A percentile compares a stretch with the other conserved stretches of the same genome.
phyloP scores from a whole-genome alignment of 2,329 filamentous ascomycete genomes.

The Alternaria sp. region DNA sequence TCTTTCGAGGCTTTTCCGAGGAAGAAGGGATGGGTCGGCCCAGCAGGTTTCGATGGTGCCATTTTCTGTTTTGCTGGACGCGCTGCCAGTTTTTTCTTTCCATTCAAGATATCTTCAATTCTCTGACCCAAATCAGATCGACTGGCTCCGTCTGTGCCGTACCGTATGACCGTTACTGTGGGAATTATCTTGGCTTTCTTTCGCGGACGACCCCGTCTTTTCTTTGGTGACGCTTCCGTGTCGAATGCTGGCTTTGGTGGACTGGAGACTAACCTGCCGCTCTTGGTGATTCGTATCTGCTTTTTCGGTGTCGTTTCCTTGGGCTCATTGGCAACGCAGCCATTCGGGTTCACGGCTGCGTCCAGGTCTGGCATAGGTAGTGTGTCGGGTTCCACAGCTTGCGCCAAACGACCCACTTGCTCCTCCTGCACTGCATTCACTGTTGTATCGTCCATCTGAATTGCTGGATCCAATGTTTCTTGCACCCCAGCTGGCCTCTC shows the following conservation, averaged over 20 bases:
- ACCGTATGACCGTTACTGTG: slow-evolving; percentile 65
- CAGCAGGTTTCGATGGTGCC: slow-evolving; percentile 39
- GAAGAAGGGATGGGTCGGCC: slow-evolving; percentile 73
- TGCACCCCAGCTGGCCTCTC: slow-evolving; percentile 3
- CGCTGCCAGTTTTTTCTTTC: slow-evolving; percentile 34
- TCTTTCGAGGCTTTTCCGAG: slow-evolving; percentile 59
- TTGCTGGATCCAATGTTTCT: background rate
- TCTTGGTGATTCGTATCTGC: slow-evolving; percentile 54
- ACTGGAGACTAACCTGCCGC: slow-evolving; percentile 57
- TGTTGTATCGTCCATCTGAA: slow-evolving; percentile 3
- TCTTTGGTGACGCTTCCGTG: slow-evolving; percentile 57
- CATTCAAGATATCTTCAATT: slow-evolving; percentile 69
- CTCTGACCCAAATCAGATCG: slow-evolving; percentile 63
- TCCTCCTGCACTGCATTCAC: background rate
- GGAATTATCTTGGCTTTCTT: slow-evolving; percentile 40
- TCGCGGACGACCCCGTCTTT: slow-evolving; percentile 32
- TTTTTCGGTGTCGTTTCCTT: slow-evolving; percentile 40
- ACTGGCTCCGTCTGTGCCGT: slow-evolving; percentile 61
- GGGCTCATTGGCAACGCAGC: background rate
- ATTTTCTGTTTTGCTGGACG: slow-evolving; percentile 33
- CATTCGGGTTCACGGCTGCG: background rate
- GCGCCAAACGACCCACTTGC: slow-evolving; percentile 1
- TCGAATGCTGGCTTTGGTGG: slow-evolving; percentile 40
- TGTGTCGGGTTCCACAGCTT: slow-evolving; percentile 2
- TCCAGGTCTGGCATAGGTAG: slow-evolving; percentile 1